Conservation (phyloP, 139 green algal genomes). For the Picochlorum sp. region DNA sequence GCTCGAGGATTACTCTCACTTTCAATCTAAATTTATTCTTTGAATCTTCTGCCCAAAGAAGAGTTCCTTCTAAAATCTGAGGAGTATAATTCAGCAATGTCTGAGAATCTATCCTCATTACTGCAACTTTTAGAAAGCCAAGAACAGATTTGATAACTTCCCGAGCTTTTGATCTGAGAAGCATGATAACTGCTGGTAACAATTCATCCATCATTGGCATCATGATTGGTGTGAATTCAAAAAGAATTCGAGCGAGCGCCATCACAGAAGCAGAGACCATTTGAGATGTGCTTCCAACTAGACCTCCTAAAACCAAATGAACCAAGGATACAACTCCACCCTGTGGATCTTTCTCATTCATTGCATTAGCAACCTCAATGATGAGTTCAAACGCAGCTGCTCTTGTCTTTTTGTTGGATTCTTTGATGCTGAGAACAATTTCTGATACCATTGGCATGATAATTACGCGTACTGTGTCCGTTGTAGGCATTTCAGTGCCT, state of each 20-base stretch:
- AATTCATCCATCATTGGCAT: slow-evolving; percentile 44
- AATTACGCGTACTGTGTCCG: background rate
- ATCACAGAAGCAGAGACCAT: slow-evolving; percentile 75
- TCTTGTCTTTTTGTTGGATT: slow-evolving; percentile 80
- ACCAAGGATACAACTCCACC: slow-evolving; percentile 69
- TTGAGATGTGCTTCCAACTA: slow-evolving; percentile 67
- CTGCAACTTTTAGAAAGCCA: slow-evolving; percentile 88
- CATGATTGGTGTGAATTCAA: slow-evolving; percentile 74
- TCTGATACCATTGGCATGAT: slow-evolving; percentile 68
- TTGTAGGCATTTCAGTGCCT: background rate
- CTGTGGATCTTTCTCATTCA: slow-evolving; percentile 45
- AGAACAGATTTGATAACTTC: slow-evolving; percentile 90
- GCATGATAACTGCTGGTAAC: slow-evolving; percentile 72
- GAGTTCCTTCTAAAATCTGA: slow-evolving; percentile 74
- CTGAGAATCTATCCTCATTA: slow-evolving; percentile 63
- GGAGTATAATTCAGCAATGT: slow-evolving; percentile 58
- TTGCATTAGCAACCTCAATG: slow-evolving; percentile 54
- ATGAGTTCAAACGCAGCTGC: slow-evolving; percentile 78
- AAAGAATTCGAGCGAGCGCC: slow-evolving; percentile 84
- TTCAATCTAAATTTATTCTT: slow-evolving; percentile 97
- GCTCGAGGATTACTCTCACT: slow-evolving; percentile 83
- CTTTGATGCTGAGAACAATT: slow-evolving; percentile 90
- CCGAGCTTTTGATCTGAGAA: slow-evolving; percentile 73
- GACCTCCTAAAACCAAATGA: slow-evolving; percentile 67
- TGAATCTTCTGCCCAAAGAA: slow-evolving; percentile 84